Base-by-base conservation (phyloP, 2,329 filamentous ascomycete species). In the Arthrinium phaeospermum region DNA sequence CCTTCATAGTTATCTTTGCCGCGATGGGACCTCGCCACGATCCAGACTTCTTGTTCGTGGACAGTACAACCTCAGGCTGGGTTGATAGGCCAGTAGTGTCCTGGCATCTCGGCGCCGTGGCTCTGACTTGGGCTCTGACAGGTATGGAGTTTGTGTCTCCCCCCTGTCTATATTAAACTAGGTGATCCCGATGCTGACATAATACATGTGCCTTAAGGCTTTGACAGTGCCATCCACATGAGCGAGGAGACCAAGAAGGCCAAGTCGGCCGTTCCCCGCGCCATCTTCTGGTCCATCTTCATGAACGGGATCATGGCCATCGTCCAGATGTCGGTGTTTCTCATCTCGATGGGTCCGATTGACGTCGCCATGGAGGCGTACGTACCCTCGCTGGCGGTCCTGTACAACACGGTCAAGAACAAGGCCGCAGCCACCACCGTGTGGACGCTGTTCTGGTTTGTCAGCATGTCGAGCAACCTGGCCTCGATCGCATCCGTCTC, bases 181-280 rank as follows among this genome's bases (percentile, higher is more conserved):
- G 7, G 34, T 37, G 3, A 22, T 19, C 30, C 19, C 13, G 2
- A 8, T 24, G 22, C 41, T 68, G 14, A 47, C 13, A 27, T 8
- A 4, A 6, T 7, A 27, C 16, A 1, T 2, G 1, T 16, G 37
- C 8, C 14, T 13, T 13, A 72, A 83, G 85, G 85, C 14, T 85
- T 85, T 69, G 86, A 88, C 67, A 82, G 84, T 13, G 83, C 83
- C 16, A 80, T 88, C 0, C 86, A 87, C 71, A 85, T 86, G 82
- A 83, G 83, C 34, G 83, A 85, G 74, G 83, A 85, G 75, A 83
- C 84, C 7, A 79, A 81, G 6, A 80, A 85, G 70, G 82, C 86
- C 3, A 84, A 85, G 69, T 81, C 83, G 22, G 83, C 84, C 1
- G 82, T 87, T 1, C 86, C 85, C 0, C 80, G 81, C 22, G 83